Percentiles rank a stretch among this genome's conserved stretches.
phyloP scores from a whole-genome alignment of 495 filamentous ascomycete genomes.

The Thermochaetoides thermophila region DNA sequence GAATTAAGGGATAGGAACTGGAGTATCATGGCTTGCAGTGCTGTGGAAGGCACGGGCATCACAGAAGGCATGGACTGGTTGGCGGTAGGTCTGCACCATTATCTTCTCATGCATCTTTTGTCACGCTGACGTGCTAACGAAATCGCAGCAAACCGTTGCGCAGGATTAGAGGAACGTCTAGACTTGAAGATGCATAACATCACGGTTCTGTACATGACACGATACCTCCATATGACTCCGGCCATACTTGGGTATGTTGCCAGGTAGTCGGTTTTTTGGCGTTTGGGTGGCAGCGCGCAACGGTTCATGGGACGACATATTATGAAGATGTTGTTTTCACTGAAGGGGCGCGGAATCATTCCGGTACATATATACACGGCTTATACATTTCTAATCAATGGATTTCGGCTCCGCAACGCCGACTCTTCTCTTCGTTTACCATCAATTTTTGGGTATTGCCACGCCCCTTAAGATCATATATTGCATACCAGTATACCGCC shows the following conservation, averaged over 20 bases:
- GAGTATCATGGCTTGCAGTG: conserved; percentile 96
- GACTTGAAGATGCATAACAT: conserved; percentile 1
- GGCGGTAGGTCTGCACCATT: conserved; percentile 53
- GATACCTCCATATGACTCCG: conserved; percentile 9
- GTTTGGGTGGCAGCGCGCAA: conserved; percentile 4
- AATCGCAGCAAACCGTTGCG: conserved; percentile 33
- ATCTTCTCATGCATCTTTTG: background rate
- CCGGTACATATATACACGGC: conserved; percentile 12
- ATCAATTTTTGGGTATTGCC: too few species aligned
- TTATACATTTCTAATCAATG: conserved; percentile 16
- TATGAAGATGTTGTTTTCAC: too few species aligned
- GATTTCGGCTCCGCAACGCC: background rate
- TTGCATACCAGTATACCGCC: too few species aligned
- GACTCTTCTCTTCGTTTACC: conserved; percentile 9
- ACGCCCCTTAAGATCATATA: too few species aligned
- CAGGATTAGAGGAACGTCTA: conserved; percentile 22
- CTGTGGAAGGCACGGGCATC: conserved; percentile 87
- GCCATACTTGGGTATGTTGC: conserved; percentile 16
- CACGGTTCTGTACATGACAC: conserved; percentile 18
- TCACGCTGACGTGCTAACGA: conserved; percentile 8
- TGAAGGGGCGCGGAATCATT: conserved; percentile 7
- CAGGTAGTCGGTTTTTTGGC: conserved; percentile 5
- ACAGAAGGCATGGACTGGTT: conserved; percentile 98
- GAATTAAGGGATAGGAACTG: conserved; percentile 92
- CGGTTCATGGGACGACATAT: too few species aligned